phyloP scores from a whole-genome alignment of 257 asterid species.

The Scutellaria galericulata region DNA sequence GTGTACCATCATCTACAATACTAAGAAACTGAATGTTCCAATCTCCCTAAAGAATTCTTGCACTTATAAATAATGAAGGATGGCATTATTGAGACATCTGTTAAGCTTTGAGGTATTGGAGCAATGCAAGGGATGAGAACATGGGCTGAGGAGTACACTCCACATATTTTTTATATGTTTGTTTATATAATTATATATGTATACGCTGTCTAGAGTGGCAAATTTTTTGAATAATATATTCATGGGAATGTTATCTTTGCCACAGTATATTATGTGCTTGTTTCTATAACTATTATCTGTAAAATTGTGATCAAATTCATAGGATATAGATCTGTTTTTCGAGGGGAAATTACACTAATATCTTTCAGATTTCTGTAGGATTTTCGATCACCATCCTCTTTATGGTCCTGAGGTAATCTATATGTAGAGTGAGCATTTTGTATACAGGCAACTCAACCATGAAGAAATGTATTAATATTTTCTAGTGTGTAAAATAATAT shows the following conservation, averaged over 20 bases:
- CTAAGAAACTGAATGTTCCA: slow-evolving; percentile 60
- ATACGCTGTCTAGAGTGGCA: neutral
- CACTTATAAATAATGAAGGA: slow-evolving; percentile 50
- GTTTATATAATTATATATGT: slow-evolving; percentile 16
- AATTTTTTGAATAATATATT: neutral
- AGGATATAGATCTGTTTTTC: too few relatives aligned
- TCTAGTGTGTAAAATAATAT: too few relatives aligned
- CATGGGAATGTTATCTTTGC: neutral
- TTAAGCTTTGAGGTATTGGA: slow-evolving; percentile 13
- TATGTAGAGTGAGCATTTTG: too few relatives aligned
- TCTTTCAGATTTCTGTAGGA: too few relatives aligned
- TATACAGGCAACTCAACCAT: too few relatives aligned
- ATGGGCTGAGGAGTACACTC: slow-evolving; percentile 28
- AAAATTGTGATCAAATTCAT: too few relatives aligned
- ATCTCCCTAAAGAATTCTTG: slow-evolving; percentile 67
- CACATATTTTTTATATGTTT: slow-evolving; percentile 20
- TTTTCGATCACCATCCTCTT: too few relatives aligned
- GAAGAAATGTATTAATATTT: too few relatives aligned
- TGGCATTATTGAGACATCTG: neutral
- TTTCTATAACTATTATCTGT: neutral
- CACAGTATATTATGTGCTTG: neutral
- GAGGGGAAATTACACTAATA: too few relatives aligned
- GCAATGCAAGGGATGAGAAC: neutral
- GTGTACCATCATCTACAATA: slow-evolving; percentile 55
- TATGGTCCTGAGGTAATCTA: too few relatives aligned